Evolutionary conservation across 208 protist species (phyloP).

Genomic region (Wallacemonas sp.): DNA sequence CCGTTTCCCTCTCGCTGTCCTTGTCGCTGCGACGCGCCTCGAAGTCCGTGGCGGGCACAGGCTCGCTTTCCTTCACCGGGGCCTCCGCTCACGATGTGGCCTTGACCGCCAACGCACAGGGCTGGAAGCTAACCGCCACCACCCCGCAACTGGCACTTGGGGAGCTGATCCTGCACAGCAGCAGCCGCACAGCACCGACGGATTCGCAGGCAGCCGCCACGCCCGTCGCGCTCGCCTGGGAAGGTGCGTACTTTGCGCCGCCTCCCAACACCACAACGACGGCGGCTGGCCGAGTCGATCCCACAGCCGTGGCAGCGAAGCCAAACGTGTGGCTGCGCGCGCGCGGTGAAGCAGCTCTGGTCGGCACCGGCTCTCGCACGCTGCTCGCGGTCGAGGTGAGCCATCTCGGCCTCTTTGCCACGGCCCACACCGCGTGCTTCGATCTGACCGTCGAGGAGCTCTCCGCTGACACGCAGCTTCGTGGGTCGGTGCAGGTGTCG

Average conservation of each 20-base stretch:
- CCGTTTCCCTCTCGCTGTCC: background rate
- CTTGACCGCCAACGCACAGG: background rate
- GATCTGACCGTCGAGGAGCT: conserved; percentile 53
- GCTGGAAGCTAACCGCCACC: background rate
- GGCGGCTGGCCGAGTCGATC: background rate
- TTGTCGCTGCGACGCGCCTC: background rate
- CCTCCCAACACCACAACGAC: background rate
- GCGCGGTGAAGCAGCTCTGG: background rate
- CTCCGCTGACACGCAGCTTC: conserved; percentile 18
- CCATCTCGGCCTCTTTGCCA: background rate
- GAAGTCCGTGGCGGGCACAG: background rate
- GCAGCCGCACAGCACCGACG: background rate
- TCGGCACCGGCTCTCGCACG: background rate
- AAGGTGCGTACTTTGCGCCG: background rate
- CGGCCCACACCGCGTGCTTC: background rate
- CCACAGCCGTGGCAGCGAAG: no score
- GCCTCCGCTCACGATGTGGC: background rate
- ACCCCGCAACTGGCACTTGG: background rate
- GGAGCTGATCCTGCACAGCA: background rate
- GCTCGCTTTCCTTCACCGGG: background rate
- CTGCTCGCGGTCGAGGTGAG: conserved; percentile 23
- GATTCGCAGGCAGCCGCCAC: no score
- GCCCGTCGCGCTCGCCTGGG: background rate
- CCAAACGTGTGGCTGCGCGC: background rate
- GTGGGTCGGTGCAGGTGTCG: conserved; percentile 31